Percentiles rank a stretch among this genome's conserved stretches.
These are phyloP conservation scores for Saccharomyces uvarum DNA, from an alignment of 1,139 yeast genomes.

Conservation along the genomic window DNA sequence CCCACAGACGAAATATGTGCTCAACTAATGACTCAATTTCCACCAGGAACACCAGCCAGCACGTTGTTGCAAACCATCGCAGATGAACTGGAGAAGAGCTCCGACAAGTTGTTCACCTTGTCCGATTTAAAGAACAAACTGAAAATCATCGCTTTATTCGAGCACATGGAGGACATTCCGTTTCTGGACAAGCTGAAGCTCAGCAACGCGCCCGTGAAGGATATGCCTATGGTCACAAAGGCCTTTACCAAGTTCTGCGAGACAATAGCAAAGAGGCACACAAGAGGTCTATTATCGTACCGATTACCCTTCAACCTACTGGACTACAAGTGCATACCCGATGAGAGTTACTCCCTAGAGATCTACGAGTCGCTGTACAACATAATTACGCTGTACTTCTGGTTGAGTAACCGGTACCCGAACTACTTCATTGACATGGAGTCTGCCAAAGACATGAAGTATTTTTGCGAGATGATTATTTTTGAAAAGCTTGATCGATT, in stretches of 20 bases:
- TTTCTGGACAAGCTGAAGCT: slow-evolving; percentile 50
- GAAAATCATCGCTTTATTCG: slow-evolving; percentile 41
- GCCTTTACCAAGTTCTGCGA: slow-evolving; percentile 29
- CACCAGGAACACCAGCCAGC: slow-evolving; percentile 40
- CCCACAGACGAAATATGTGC: slow-evolving; percentile 57
- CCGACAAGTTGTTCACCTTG: slow-evolving; percentile 21
- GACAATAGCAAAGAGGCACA: slow-evolving; percentile 28
- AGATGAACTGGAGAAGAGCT: slow-evolving; percentile 33
- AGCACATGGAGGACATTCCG: slow-evolving; percentile 32
- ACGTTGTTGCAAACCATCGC: slow-evolving; percentile 45
- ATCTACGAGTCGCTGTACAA: slow-evolving; percentile 65
- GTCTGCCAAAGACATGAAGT: slow-evolving; percentile 62
- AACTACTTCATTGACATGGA: slow-evolving; percentile 68
- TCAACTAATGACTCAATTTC: slow-evolving; percentile 38
- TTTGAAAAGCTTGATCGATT: slow-evolving; percentile 46
- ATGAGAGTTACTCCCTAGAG: slow-evolving; percentile 37
- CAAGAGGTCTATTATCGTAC: slow-evolving; percentile 31
- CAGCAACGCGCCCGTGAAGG: slow-evolving; percentile 51
- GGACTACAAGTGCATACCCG: slow-evolving; percentile 20
- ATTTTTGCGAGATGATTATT: slow-evolving; percentile 57
- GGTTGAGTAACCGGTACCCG: slow-evolving; percentile 88
- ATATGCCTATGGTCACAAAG: slow-evolving; percentile 25
- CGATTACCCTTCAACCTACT: slow-evolving; percentile 28
- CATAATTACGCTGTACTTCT: slow-evolving; percentile 59
- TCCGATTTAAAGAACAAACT: slow-evolving; percentile 37